Conservation (phyloP, 2,329 filamentous ascomycete species). For the Immersiporthe knoxdaviesiana region DNA sequence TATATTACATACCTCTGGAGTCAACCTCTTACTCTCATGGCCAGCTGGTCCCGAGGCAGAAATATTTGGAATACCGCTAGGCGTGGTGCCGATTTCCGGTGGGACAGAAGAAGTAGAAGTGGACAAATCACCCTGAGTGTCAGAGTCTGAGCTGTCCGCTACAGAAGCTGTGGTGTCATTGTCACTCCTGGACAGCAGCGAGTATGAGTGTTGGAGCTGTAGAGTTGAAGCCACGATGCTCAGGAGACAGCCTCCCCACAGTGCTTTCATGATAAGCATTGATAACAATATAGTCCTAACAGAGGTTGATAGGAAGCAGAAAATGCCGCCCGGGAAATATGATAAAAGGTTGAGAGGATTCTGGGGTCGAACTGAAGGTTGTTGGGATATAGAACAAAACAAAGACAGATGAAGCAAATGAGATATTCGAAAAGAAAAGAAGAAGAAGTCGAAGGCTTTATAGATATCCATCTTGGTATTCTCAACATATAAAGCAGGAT, state of each 20-base stretch:
- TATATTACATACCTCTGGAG: no score
- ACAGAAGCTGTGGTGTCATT: background rate
- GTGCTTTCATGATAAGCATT: background rate
- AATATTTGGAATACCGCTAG: background rate
- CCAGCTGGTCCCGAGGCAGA: background rate
- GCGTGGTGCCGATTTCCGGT: background rate
- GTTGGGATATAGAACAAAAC: background rate
- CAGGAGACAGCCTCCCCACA: background rate
- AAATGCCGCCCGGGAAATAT: no score
- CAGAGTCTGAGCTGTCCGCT: background rate
- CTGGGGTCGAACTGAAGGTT: background rate
- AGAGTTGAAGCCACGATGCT: background rate
- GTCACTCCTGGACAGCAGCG: background rate
- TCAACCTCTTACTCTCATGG: background rate
- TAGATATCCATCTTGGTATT: background rate
- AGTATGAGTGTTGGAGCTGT: background rate
- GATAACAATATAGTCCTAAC: background rate
- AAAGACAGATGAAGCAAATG: no score
- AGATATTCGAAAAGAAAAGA: no score
- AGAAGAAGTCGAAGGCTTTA: background rate
- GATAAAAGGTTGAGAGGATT: no score
- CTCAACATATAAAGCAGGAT: no score
- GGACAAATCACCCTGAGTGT: background rate
- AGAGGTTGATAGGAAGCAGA: no score
- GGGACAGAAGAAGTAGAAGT: background rate